These are phyloP conservation scores for Aureobasidium sp. DNA, from an alignment of 2,329 filamentous ascomycete genomes.

Conservation along the genomic window DNA sequence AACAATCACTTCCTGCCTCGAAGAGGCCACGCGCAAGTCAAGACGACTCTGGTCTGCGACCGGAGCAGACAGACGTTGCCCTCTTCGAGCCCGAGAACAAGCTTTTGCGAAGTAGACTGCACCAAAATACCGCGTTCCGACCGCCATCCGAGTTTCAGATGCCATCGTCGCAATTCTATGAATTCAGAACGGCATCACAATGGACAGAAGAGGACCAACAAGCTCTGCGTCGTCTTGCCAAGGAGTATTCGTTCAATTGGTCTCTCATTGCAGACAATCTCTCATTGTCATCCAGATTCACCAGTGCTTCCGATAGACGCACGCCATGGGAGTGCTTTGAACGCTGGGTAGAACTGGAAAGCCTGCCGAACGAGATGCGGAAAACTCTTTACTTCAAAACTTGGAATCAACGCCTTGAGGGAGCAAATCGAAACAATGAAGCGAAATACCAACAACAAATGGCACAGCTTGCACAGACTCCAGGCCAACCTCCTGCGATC, in stretches of 20 bases:
- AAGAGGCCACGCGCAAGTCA: conserved; percentile 23
- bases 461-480: conserved; percentile 49
- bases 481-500: conserved; percentile 44
- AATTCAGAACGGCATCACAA: conserved; percentile 77
- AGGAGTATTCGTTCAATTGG: conserved; percentile 97
- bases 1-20: conserved; percentile 4
- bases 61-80: conserved; percentile 70
- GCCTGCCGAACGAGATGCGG: conserved; percentile 83
- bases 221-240: conserved; percentile 74
- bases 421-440: conserved; percentile 53
- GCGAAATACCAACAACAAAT: conserved; percentile 52
- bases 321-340: conserved; percentile 99
- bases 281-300: conserved; percentile 64
- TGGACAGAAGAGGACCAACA: conserved; percentile 91
- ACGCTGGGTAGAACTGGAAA: conserved; percentile 87
- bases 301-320: conserved; percentile 79
- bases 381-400: conserved; percentile 93
- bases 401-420: conserved; percentile 57
- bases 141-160: conserved; percentile 87
- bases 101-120: conserved; percentile 78
- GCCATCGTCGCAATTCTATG: conserved; percentile 86
- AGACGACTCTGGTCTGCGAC: conserved; percentile 46
- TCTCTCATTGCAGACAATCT: conserved; percentile 82
- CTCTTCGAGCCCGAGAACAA: conserved; percentile 88
- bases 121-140: conserved; percentile 85